Base-by-base conservation (phyloP, 352 stramenopile genomes). In the Phytophthora nicotianae region DNA sequence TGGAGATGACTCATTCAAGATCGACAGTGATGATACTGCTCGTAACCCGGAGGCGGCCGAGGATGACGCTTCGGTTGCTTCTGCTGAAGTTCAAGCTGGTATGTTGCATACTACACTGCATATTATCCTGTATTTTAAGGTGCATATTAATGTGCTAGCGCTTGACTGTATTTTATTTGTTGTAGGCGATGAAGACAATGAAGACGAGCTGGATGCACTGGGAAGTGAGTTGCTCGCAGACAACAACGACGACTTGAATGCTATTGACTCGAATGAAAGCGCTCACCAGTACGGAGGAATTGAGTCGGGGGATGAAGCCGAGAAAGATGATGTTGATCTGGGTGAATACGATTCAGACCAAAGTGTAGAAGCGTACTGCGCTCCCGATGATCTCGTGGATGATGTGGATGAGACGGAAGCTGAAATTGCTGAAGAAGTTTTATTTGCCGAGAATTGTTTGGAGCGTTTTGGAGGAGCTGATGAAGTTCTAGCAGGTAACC, bases 401-500 rank as follows among this genome's bases (percentile, higher is more conserved):
- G 51, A 62, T 14, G 17, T 33, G 1, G 58, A 67, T 32, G 26
- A n/a, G n/a, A n/a, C n/a, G n/a, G n/a, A n/a, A n/a, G n/a, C n/a
- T n/a, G n/a, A n/a, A n/a, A n/a, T n/a, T n/a, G n/a, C n/a, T n/a
- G n/a, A n/a, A n/a, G n/a, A n/a, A n/a, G n/a, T n/a, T n/a, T n/a
- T n/a, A n/a, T 32, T 32, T 32, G 26, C 5, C 26, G 26, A 3
- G 20, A 51, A 2, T 8, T 4, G 5, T 32, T 51, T 50, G 1
- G 43, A 57, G 20, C 5, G 26, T 32, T 20, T 8, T 0, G 50
- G 43, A 9, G 16, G 52, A 26, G 50, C 45, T 23, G 41, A 45
- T n/a, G 46, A 58, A 23, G 46, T 68, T 1, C 16, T 68, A n/a
- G 52, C 47, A 0, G 60, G 60, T 1, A 68, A 68, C 6, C 20